These are phyloP conservation scores for Phytophthora hibernalis DNA, from an alignment of 352 stramenopile genomes.

Conservation along the genomic window DNA sequence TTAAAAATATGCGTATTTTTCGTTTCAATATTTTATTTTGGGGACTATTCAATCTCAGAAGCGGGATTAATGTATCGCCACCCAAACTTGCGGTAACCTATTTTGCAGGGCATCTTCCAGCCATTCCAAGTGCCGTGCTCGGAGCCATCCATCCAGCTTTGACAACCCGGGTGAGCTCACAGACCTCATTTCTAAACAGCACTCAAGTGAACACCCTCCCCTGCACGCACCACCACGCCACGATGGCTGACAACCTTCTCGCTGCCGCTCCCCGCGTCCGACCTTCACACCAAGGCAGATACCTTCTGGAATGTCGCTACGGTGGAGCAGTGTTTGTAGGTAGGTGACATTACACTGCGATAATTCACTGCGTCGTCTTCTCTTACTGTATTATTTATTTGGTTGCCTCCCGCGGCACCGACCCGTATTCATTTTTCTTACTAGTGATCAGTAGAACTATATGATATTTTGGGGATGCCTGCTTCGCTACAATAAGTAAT, in stretches of 20 bases:
- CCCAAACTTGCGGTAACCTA: constrained; percentile 2
- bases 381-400: no score
- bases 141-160: background rate
- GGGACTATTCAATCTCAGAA: background rate
- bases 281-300: constrained; percentile 12
- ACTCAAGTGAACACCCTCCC: background rate
- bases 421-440: no score
- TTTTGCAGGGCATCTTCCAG: background rate
- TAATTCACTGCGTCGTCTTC: no score
- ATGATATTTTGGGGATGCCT: no score
- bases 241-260: constrained; percentile 12
- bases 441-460: no score
- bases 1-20: constrained; percentile 12
- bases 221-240: background rate
- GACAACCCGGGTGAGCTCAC: background rate
- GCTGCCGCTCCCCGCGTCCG: background rate
- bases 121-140: background rate
- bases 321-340: background rate
- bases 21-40: constrained; percentile 10
- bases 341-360: no score
- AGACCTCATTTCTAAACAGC: constrained; percentile 4
- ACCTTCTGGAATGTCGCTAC: background rate
- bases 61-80: constrained; percentile 4
- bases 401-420: no score
- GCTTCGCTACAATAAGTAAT: no score